Evolutionary conservation across 208 protist species (phyloP), one percentile per base, ranked within the genome.

Genomic region (Phytomonas serpens): DNA sequence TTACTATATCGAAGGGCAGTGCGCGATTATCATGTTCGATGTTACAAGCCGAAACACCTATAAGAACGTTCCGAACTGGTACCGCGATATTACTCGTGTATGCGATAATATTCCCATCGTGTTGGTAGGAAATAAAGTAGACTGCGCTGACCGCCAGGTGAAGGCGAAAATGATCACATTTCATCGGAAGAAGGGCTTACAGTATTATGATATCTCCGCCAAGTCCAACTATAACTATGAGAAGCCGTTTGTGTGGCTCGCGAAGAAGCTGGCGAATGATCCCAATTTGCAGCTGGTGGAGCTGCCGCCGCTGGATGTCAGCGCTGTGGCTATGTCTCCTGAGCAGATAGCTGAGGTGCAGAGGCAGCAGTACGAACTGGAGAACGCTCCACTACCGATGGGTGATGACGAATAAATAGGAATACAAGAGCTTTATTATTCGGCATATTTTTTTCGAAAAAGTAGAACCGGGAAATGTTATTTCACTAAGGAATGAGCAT

Each of bases 181-280:
- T 97, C 99, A 99, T 85, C 93, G 99, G 77, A 99, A 99, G 93
- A 96, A 94, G 82, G 99, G 99, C 75, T 88, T 99, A 6, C 97
- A 99, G 90, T 99, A 99, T 92, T 99, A 99, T 83, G 99, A 99
- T 75, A 98, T 99, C 76, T 99, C 98, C 23, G 99, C 99, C 71
- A 99, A 99, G 88, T 98, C 96, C 42, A 99, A 99, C 93, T 99
- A 99, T 95, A 99, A 99, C 87, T 99, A 99, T 81, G 99, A 99
- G 90, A 99, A 99, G 93, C 99, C 99, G 34, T 99, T 99, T 87
- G 87, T 99, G 31, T 99, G 94, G 94, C 93, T 99, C 23, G 96
- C 97, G 40, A 97, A 98, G 82, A 98, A 98, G 79, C 90, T 99
- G 31, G 86, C 87, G 68, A 98, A 98, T 82, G 93, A 99, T 81